Conservation (phyloP, 2,329 filamentous ascomycete species). For the Aspergillus spinulosporus region DNA sequence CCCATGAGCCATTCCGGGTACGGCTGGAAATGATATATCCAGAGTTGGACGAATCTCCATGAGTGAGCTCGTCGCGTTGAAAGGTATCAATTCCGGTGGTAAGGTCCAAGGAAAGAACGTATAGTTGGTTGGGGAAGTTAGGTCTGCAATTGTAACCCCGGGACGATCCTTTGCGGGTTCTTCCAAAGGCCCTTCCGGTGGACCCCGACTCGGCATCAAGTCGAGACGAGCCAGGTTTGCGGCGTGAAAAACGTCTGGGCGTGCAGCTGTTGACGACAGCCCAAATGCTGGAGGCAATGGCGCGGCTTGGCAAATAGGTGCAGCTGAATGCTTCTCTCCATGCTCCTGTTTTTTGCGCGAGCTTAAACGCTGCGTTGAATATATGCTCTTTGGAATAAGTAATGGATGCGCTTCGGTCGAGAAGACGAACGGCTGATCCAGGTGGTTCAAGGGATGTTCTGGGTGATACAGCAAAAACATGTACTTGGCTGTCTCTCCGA, state of each 20-base stretch:
- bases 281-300: constrained; percentile 63
- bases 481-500: constrained; percentile 96
- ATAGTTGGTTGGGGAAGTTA: constrained; percentile 68
- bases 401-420: constrained; percentile 95
- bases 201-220: constrained; percentile 62
- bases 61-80: constrained; percentile 72
- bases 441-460: constrained; percentile 79
- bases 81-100: constrained; percentile 70
- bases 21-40: constrained; percentile 64
- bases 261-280: constrained; percentile 75
- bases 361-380: not conserved
- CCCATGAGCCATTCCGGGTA: constrained; percentile 51
- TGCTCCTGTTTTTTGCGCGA: constrained; percentile 12
- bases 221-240: constrained; percentile 81
- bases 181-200: constrained; percentile 58
- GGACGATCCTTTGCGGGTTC: constrained; percentile 57
- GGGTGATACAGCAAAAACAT: constrained; percentile 87
- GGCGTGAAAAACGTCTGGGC: constrained; percentile 82
- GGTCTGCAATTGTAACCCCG: constrained; percentile 56
- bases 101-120: constrained; percentile 94
- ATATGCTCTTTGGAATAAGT: constrained; percentile 65
- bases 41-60: constrained; percentile 72
- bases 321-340: constrained; percentile 16
- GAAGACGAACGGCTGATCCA: constrained; percentile 88
- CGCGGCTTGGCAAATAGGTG: constrained; percentile 66